Conservation (phyloP, 768 basidiomycete genomes). For the Serendipita sp. region DNA sequence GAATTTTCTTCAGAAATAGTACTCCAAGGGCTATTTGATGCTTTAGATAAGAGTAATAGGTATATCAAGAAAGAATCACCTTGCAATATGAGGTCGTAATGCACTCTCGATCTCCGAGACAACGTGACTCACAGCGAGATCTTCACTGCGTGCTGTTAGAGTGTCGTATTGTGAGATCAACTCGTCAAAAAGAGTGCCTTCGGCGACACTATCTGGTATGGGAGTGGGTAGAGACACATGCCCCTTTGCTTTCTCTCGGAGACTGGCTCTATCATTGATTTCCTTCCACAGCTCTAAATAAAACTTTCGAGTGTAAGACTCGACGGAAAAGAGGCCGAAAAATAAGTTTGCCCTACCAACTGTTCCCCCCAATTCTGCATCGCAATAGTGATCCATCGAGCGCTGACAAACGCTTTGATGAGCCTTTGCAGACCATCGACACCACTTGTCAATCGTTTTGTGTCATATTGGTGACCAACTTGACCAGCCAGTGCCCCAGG, state of each 20-base stretch:
- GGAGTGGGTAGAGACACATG: conserved; percentile 38
- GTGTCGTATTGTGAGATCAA: conserved; percentile 48
- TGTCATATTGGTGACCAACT: conserved; percentile 35
- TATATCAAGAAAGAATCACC: conserved; percentile 18
- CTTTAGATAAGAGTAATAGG: conserved; percentile 4
- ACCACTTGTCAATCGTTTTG: conserved; percentile 59
- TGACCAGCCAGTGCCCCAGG: conserved; percentile 70
- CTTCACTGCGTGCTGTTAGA: conserved; percentile 58
- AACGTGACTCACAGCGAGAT: conserved; percentile 73
- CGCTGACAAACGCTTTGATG: conserved; percentile 74
- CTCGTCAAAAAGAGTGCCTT: conserved; percentile 67
- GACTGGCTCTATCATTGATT: conserved; percentile 42
- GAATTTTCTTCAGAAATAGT: conserved; percentile 23
- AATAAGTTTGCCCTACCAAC: conserved; percentile 34
- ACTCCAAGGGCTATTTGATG: conserved; percentile 16
- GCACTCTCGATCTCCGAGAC: conserved; percentile 66
- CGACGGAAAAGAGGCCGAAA: conserved; percentile 4
- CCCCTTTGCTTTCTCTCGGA: conserved; percentile 39
- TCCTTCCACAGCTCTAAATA: conserved; percentile 84
- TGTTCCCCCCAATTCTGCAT: conserved; percentile 85
- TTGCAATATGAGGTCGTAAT: conserved; percentile 55
- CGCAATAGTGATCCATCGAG: conserved; percentile 50
- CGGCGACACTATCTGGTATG: conserved; percentile 23
- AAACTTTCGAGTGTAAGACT: conserved; percentile 40
- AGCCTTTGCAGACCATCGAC: conserved; percentile 70